Percentiles rank a stretch among this genome's conserved stretches.
Conservation (phyloP, 352 stramenopile species). For the Discostella stelligera region DNA sequence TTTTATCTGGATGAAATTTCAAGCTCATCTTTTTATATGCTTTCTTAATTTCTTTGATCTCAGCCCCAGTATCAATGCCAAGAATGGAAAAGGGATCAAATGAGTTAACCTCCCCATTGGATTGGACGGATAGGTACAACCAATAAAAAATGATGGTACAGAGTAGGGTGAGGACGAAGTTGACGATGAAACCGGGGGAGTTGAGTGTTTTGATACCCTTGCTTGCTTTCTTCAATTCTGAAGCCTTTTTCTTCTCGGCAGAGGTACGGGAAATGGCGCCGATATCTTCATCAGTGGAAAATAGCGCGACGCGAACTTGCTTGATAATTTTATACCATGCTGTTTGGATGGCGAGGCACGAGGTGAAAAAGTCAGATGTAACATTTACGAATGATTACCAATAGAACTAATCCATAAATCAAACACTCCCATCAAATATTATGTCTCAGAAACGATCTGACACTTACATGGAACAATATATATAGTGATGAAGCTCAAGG, state of each 20-base stretch:
- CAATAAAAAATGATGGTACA: slow-evolving; percentile 92
- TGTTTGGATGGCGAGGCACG: slow-evolving; percentile 30
- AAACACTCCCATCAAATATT: not conserved
- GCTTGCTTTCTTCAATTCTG: slow-evolving; percentile 72
- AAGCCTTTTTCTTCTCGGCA: slow-evolving; percentile 79
- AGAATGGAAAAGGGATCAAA: slow-evolving; percentile 98
- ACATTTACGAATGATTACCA: not conserved
- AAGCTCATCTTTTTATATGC: slow-evolving; percentile 82
- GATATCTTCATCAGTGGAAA: slow-evolving; percentile 74
- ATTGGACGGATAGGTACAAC: slow-evolving; percentile 88
- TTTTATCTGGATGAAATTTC: slow-evolving; percentile 88
- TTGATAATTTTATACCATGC: slow-evolving; percentile 77
- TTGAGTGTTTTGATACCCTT: slow-evolving; percentile 76
- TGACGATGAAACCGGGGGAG: slow-evolving; percentile 82
- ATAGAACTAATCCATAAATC: not conserved
- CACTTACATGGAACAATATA: slow-evolving; percentile 95
- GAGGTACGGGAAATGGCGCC: slow-evolving; percentile 75
- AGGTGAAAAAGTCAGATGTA: slow-evolving; percentile 9
- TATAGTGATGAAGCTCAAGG: slow-evolving; percentile 92
- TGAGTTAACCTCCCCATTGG: slow-evolving; percentile 96
- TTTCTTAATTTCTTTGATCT: slow-evolving; percentile 94
- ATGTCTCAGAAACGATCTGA: not conserved
- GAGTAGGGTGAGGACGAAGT: slow-evolving; percentile 84
- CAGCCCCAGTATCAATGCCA: slow-evolving; percentile 88
- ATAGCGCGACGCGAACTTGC: slow-evolving; percentile 54